phyloP scores from a whole-genome alignment of 805 yeast species.

The Yamadazyma scolyti region DNA sequence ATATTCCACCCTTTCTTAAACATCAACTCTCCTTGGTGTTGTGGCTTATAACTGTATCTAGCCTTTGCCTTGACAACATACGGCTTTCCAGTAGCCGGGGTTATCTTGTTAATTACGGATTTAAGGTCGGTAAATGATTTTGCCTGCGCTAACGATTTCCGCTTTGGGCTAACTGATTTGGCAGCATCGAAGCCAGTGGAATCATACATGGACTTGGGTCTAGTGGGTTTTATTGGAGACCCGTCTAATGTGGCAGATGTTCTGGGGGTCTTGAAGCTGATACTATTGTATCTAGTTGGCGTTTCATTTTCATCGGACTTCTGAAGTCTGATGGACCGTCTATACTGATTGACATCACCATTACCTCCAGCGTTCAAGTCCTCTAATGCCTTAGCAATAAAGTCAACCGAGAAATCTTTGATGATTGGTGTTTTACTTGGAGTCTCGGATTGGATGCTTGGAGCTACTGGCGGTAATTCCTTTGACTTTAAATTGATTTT shows the following conservation, averaged over 20 bases:
- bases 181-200: slow-evolving; percentile 9
- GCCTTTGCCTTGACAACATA: slow-evolving; percentile 36
- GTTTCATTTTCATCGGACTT: slow-evolving; percentile 20
- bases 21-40: slow-evolving; percentile 37
- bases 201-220: slow-evolving; percentile 27
- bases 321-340: slow-evolving; percentile 32
- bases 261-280: slow-evolving; percentile 12
- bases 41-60: slow-evolving; percentile 36
- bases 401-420: slow-evolving; percentile 43
- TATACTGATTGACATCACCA: slow-evolving; percentile 38
- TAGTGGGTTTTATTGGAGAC: slow-evolving; percentile 8
- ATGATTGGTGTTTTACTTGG: slow-evolving; percentile 27
- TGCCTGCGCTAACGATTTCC: slow-evolving; percentile 25
- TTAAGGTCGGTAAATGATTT: slow-evolving; percentile 31
- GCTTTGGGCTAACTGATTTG: slow-evolving; percentile 9
- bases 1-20: slow-evolving; percentile 41
- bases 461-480: slow-evolving; percentile 19
- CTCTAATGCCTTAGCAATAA: slow-evolving; percentile 43
- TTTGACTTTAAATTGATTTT: slow-evolving; percentile 33
- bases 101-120: slow-evolving; percentile 21
- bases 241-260: slow-evolving; percentile 4
- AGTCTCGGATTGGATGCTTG: slow-evolving; percentile 4
- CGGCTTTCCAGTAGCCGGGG: slow-evolving; percentile 29
- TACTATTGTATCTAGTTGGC: slow-evolving; percentile 27
- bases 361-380: slow-evolving; percentile 43